These are phyloP conservation scores for Hylodesmum podocarpum DNA, from an alignment of 306 rosid species.

Conservation along the genomic window DNA sequence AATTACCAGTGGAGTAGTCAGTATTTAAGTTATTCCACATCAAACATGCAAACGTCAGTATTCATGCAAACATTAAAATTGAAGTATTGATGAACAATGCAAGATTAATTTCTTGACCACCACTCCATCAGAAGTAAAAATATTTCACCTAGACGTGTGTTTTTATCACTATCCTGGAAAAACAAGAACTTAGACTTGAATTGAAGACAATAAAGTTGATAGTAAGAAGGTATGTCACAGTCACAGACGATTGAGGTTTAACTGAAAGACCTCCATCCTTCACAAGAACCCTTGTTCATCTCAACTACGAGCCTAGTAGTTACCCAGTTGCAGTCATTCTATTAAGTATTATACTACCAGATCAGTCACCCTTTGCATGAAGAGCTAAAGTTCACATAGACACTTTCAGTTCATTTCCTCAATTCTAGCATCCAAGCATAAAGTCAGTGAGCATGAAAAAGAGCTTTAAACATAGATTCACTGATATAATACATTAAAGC, in stretches of 20 bases:
- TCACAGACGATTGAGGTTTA: neutral
- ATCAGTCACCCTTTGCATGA: neutral
- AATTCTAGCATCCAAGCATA: neutral
- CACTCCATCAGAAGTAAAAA: neutral
- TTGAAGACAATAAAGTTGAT: neutral
- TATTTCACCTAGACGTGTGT: neutral
- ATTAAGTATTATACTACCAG: neutral
- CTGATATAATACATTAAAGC: neutral
- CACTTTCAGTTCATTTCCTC: constrained; percentile 3
- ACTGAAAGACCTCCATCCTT: neutral
- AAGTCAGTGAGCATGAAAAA: neutral
- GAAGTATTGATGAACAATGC: neutral
- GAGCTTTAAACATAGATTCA: neutral
- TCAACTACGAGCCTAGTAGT: neutral
- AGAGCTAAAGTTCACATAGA: neutral
- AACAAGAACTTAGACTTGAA: neutral
- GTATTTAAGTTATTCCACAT: neutral
- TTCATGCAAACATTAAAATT: neutral
- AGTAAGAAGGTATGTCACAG: neutral
- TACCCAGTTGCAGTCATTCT: neutral
- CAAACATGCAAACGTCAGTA: neutral
- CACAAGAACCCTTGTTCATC: neutral
- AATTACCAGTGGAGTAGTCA: constrained; percentile 18
- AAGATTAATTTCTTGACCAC: neutral
- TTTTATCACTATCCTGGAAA: neutral